These are phyloP conservation scores for Nemania sp. DNA, from an alignment of 2,329 filamentous ascomycete species.

Conservation along the genomic window DNA sequence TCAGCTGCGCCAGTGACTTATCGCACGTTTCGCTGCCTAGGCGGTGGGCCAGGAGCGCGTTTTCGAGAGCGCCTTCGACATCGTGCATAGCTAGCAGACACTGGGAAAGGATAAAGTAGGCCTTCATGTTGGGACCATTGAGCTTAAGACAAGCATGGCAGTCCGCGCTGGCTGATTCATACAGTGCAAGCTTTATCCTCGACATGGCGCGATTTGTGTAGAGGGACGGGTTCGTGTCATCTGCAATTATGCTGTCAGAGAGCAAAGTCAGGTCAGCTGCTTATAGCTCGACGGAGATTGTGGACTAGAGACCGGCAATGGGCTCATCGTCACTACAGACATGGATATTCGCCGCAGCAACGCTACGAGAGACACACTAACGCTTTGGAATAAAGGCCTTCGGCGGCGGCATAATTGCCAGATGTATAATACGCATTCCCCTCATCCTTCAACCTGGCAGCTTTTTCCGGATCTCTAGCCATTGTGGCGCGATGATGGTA, in stretches of 20 bases:
- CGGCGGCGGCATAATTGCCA: slow-evolving; percentile 74
- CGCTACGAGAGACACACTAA: slow-evolving; percentile 54
- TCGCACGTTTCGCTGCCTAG: slow-evolving; percentile 73
- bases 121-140: slow-evolving; percentile 78
- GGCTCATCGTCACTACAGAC: not conserved
- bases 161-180: slow-evolving; percentile 81
- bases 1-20: slow-evolving; percentile 77
- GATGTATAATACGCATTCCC: slow-evolving; percentile 75
- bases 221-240: slow-evolving; percentile 80
- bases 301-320: not conserved
- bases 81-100: slow-evolving; percentile 81
- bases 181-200: slow-evolving; percentile 78
- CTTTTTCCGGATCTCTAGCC: slow-evolving; percentile 47
- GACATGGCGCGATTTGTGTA: slow-evolving; percentile 93
- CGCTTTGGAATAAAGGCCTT: slow-evolving; percentile 79
- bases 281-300: not conserved
- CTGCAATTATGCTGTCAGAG: slow-evolving; percentile 74
- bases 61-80: slow-evolving; percentile 77
- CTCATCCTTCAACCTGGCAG: slow-evolving; percentile 63
- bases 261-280: slow-evolving; percentile 21
- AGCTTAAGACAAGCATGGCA: slow-evolving; percentile 80
- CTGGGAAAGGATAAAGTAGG: slow-evolving; percentile 84
- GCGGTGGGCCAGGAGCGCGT: slow-evolving; percentile 78
- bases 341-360: not conserved
- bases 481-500: slow-evolving; percentile 33